Base-by-base conservation (phyloP, 1,139 yeast species). In the Magnusiomyces paraingens region DNA sequence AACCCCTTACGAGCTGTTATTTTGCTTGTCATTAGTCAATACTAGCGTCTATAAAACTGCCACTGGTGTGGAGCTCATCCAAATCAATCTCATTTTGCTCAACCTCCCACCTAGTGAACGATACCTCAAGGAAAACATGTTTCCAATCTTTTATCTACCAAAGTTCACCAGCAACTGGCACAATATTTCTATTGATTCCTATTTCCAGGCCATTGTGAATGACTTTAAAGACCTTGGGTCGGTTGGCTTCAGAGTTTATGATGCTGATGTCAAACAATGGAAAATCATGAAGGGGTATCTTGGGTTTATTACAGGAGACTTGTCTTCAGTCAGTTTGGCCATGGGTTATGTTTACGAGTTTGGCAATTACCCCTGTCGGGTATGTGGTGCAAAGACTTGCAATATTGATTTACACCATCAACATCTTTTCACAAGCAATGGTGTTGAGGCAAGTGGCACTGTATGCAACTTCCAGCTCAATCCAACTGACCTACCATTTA, bases 141-240 rank as follows among this genome's bases (percentile, higher is more conserved):
- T 44, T 26, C 47, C 47, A 10, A 36, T 29, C n/a, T 44, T 44
- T 44, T 44, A 29, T 44, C 32, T 44, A 6, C 47, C 47, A 8
- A 44, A 44, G 38, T 20, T 26, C 15, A 44, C 47, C 18, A 44
- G 17, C 26, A n/a, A 29, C 21, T 26, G 18, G 17, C 15, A 26
- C 11, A 10, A 11, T 15, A 36, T 44, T 3, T 35, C 26, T 14
- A 29, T 44, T n/a, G 20, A 18, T 6, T 44, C 47, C 15, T 44
- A 44, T 15, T 14, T 44, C 38, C 36, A 44, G 29, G 47, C 32
- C 5, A 26, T 44, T 29, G 38, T 44, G 14, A 36, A 44, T 29
- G 47, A 44, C 32, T 12, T 29, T 10, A 44, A 44, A 12, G 47
- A 44, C 10, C 26, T 44, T 35, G 38, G 47, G 20, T 17, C 20